A percentile compares a stretch with the other conserved stretches of the same genome.
Conservation (phyloP, 2,329 filamentous ascomycete species). For the Sporothrix brasiliensis region DNA sequence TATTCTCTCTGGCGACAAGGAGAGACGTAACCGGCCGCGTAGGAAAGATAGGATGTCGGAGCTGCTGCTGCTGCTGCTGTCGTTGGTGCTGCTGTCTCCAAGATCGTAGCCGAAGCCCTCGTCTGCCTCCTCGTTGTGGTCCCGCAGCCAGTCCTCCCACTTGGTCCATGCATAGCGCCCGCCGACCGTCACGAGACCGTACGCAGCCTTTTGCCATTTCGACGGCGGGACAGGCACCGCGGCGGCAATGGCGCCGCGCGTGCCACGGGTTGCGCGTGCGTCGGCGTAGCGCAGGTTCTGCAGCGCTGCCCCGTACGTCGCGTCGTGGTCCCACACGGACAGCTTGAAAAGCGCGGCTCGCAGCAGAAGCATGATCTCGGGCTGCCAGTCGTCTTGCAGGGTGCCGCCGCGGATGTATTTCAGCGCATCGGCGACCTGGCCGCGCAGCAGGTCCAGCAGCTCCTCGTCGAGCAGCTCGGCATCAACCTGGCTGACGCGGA, state of each 20-base stretch:
- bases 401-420: slow-evolving; percentile 79
- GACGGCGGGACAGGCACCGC: slow-evolving; percentile 69
- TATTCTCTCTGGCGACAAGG: slow-evolving; percentile 41
- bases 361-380: slow-evolving; percentile 79
- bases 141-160: slow-evolving; percentile 84
- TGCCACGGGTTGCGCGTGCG: slow-evolving; percentile 56
- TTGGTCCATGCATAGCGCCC: slow-evolving; percentile 89
- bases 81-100: slow-evolving; percentile 15
- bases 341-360: slow-evolving; percentile 88
- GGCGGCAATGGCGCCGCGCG: slow-evolving; percentile 42
- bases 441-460: slow-evolving; percentile 79
- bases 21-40: not conserved
- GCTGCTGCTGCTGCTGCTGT: not conserved
- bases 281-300: slow-evolving; percentile 92
- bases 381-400: slow-evolving; percentile 80
- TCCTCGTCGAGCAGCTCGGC: slow-evolving; percentile 94
- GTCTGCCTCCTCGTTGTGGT: slow-evolving; percentile 61
- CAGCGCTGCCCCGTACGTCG: slow-evolving; percentile 88
- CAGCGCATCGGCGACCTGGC: slow-evolving; percentile 82
- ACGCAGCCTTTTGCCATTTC: slow-evolving; percentile 79
- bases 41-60: not conserved
- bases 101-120: slow-evolving; percentile 14
- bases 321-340: slow-evolving; percentile 93
- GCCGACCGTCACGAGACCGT: slow-evolving; percentile 82
- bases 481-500: slow-evolving; percentile 94